Conservation (phyloP, 345 rosid genomes). For the Mallotus nudiflorus region DNA sequence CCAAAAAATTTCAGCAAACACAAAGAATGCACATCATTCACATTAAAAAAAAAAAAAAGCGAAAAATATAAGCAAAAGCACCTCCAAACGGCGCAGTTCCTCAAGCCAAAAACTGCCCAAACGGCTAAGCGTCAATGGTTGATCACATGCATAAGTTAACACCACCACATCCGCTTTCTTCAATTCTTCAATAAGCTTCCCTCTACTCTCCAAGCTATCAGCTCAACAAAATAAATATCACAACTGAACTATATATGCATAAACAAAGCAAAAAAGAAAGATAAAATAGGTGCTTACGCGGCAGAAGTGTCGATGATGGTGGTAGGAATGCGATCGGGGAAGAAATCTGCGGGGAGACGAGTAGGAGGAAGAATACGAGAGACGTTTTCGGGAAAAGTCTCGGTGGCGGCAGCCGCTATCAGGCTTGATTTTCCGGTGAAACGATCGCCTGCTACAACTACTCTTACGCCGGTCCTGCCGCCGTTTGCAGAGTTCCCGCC, state of each 20-base stretch:
- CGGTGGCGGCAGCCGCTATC: constrained; percentile 66
- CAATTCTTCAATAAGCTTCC: constrained; percentile 71
- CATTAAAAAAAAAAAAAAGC: neutral
- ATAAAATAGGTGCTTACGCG: constrained; percentile 34
- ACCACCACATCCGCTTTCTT: constrained; percentile 75
- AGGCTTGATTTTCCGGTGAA: constrained; percentile 79
- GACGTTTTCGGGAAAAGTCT: constrained; percentile 61
- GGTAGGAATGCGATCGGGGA: constrained; percentile 70
- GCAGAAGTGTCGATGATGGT: constrained; percentile 84
- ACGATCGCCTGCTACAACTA: constrained; percentile 73
- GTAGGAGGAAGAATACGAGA: constrained; percentile 62
- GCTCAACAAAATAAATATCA: neutral
- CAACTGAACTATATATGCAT: too few species aligned
- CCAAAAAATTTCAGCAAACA: neutral
- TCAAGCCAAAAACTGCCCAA: constrained; percentile 69
- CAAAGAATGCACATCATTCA: too few species aligned
- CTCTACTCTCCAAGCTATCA: constrained; percentile 61
- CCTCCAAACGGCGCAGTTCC: constrained; percentile 76
- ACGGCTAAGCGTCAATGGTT: constrained; percentile 59
- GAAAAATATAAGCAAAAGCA: constrained; percentile 20
- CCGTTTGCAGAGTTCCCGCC: constrained; percentile 47
- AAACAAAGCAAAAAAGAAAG: neutral
- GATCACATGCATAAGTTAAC: constrained; percentile 77
- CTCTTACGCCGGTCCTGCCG: constrained; percentile 54
- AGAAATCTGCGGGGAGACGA: constrained; percentile 70